Base-by-base conservation (phyloP, 2,329 filamentous ascomycete genomes). In the Neonectria magnoliae region DNA sequence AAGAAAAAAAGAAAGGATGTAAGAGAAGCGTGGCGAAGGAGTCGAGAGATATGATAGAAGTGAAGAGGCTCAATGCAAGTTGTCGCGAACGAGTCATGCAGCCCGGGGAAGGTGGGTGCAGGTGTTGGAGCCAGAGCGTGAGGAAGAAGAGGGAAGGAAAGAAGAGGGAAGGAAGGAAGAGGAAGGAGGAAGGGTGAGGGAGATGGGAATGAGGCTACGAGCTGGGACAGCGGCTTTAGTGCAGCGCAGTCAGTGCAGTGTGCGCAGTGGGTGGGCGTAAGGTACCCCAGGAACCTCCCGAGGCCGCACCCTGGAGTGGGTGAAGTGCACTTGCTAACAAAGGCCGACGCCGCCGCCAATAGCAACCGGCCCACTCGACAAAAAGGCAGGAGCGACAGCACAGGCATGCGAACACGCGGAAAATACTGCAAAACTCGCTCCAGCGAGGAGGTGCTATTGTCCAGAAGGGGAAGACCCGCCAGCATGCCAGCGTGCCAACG, bases 161-260 rank as follows among this genome's bases (percentile, higher is more conserved):
- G 68, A 73, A 64, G 66, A 73, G 62, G 62, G 68, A 56, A 60
- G 51, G 62, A 67, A 73, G 67, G 68, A 73, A 64, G 66, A 73
- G 62, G 66, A 73, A 64, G 66, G 57, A 63, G 66, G 70, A 69
- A 61, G 54, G 64, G 61, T 64, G 61, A 59, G 71, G 65, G 67
- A 72, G 64, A 56, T 69, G 68, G 70, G 71, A 74, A 74, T 69
- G 71, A 74, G 72, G 66, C 64, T 64, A 18, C 71, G 62, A 73
- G 72, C 72, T 73, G 36, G 36, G 36, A 38, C 36, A 38, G 36
- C 36, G 36, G 36, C 36, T 38, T 38, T 38, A 41, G 51, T 53
- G 27, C 47, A 25, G 51, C 31, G 53, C 36, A 38, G 36, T n/a
- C 33, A 36, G 33, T 36, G 61, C 36, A 42, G 51, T 54, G 51